phyloP scores from a whole-genome alignment of 1,284 basidiomycete species.

The Cystobasidium pallidum region DNA sequence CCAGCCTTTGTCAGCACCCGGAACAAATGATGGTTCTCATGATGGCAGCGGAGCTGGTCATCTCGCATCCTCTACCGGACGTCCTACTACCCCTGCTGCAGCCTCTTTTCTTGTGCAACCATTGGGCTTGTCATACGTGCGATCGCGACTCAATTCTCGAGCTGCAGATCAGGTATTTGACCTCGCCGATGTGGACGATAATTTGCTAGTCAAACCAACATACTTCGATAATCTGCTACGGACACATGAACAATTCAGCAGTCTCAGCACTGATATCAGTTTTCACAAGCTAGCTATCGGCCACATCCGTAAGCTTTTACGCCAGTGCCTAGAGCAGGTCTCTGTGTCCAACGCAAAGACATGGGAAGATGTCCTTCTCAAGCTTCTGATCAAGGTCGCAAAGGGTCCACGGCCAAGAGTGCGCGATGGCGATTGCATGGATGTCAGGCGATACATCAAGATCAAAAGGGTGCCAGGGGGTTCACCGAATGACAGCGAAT shows the following conservation, averaged over 20 bases:
- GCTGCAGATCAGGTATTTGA: conserved; percentile 44
- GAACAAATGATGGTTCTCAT: conserved; percentile 18
- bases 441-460: conserved; percentile 92
- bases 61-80: conserved; percentile 19
- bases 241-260: conserved; percentile 12
- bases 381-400: conserved; percentile 76
- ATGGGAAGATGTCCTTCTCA: conserved; percentile 83
- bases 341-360: conserved; percentile 74
- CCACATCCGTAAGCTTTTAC: conserved; percentile 83
- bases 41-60: conserved; percentile 20
- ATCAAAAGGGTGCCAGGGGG: conserved; percentile 99
- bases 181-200: conserved; percentile 34
- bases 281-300: conserved; percentile 39
- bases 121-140: not conserved
- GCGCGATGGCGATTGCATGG: conserved; percentile 75
- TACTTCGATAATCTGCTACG: conserved; percentile 28
- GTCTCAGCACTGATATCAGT: conserved; percentile 42
- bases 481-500: conserved; percentile 86
- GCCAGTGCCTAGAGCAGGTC: conserved; percentile 69
- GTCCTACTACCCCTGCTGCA: conserved; percentile 38
- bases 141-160: conserved; percentile 35
- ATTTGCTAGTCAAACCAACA: conserved; percentile 9
- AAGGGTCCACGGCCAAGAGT: conserved; percentile 57
- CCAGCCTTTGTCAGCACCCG: not conserved
- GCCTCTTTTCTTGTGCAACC: conserved; percentile 8